Evolutionary conservation across 495 filamentous ascomycete genomes (phyloP), one percentile per base, ranked within the genome.

Genomic region (Neurospora sp.): DNA sequence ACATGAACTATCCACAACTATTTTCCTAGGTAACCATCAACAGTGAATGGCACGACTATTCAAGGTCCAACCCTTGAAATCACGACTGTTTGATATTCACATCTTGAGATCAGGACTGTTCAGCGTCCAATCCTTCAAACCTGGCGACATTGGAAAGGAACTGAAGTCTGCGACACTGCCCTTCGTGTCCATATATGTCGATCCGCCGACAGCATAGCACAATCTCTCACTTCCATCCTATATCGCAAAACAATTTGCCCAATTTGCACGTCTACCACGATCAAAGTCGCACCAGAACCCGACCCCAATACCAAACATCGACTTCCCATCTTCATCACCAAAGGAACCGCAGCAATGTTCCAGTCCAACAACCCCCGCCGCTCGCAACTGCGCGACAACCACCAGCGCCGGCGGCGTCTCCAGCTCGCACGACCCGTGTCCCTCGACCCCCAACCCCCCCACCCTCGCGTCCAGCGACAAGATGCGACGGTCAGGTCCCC

Each of bases 361-460:
- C 4, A 0, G 8, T 22, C 1, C 1, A 11, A 48, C 44, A 48
- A 11, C 8, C 44, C n/a, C 44, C 9, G 44, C 44, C 9, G 10
- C 44, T 0, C 44, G 0, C 44, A 5, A 8, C 44, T 0, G 1
- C 4, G 10, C n/a, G 2, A 5, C 4, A 5, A 0, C n/a, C n/a
- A 48, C 1, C 9, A 31, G 31, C 31, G 31, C 31, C 31, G 4
- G 31, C 31, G 31, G 31, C 31, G 31, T 31, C 31, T 31, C 31
- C 31, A 5, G 31, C 31, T 31, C 31, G 31, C 4, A 0, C 31
- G 3, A 31, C 31, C 31, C 31, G 31, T 31, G 31, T 31, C 31
- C 31, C 31, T 31, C 31, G 31, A 31, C 31, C 31, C 31, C 0
- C 3, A 31, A 3, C 31, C 44, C 11, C n/a, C 44, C 7, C 41